These are phyloP conservation scores for Yamagishiella unicocca DNA, from an alignment of 139 green algal species.

Conservation along the genomic window DNA sequence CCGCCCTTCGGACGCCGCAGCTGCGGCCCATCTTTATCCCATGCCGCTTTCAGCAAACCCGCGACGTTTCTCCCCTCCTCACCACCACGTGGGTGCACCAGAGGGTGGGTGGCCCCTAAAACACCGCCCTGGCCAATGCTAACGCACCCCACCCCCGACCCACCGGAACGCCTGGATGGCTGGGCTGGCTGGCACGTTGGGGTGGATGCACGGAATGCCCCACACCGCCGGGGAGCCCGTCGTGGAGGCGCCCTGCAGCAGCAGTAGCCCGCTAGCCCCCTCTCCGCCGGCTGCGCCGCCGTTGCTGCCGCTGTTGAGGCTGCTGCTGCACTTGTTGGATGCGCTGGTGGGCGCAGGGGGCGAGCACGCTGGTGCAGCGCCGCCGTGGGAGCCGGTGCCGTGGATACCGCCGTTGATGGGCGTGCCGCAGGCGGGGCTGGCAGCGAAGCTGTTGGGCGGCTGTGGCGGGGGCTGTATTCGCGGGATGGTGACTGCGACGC, in stretches of 20 bases:
- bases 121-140: no score
- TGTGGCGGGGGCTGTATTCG: constrained; percentile 21
- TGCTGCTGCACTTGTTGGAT: background rate
- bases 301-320: background rate
- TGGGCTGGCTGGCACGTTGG: constrained; percentile 11
- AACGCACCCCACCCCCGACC: no score
- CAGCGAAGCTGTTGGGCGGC: constrained; percentile 1
- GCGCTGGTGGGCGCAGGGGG: background rate
- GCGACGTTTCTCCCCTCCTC: no score
- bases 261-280: background rate
- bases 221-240: background rate
- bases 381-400: constrained; percentile 14
- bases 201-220: constrained; percentile 30
- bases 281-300: background rate
- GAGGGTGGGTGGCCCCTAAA: no score
- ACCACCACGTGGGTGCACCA: no score
- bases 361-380: background rate
- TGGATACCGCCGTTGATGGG: background rate
- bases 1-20: no score
- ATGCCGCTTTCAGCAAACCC: no score
- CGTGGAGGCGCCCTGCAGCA: background rate
- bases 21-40: no score
- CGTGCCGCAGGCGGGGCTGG: constrained; percentile 34
- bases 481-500: constrained; percentile 16
- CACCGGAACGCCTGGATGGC: constrained; percentile 32